Conservation (phyloP, 345 rosid species). For the Carallia brachiata region DNA sequence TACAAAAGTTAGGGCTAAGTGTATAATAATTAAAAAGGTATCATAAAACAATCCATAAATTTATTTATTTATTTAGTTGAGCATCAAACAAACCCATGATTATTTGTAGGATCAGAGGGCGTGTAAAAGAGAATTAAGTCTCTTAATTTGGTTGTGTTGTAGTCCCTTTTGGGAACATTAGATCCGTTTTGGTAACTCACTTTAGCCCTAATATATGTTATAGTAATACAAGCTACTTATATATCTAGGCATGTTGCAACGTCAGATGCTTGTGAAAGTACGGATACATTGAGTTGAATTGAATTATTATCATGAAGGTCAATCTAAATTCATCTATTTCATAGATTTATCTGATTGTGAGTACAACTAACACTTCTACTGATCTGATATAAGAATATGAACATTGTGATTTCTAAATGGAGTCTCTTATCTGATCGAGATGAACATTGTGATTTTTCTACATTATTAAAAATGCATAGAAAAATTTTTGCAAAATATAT, state of each 20-base stretch:
- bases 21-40: background rate
- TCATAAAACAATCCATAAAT: too few species aligned
- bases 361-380: too few species aligned
- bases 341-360: background rate
- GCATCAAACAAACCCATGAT: constrained; percentile 1
- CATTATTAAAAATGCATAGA: too few species aligned
- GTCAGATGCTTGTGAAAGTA: constrained; percentile 20
- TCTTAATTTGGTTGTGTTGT: constrained; percentile 38
- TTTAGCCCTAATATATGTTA: constrained; percentile 28
- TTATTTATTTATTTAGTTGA: background rate
- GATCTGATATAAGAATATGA: too few species aligned
- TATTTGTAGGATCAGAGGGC: constrained; percentile 13
- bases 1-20: constrained; percentile 10
- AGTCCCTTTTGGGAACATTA: constrained; percentile 46
- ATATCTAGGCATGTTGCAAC: constrained; percentile 35
- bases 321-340: background rate
- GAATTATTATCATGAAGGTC: background rate
- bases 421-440: too few species aligned
- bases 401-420: too few species aligned
- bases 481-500: too few species aligned
- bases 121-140: constrained; percentile 24
- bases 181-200: constrained; percentile 29
- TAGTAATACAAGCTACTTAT: constrained; percentile 9
- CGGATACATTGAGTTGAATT: background rate
- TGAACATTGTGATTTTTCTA: too few species aligned